Percentiles rank a stretch among this genome's conserved stretches.
phyloP scores from a whole-genome alignment of 371 early-diverging fungal genomes.

The Apophysomyces sp. region DNA sequence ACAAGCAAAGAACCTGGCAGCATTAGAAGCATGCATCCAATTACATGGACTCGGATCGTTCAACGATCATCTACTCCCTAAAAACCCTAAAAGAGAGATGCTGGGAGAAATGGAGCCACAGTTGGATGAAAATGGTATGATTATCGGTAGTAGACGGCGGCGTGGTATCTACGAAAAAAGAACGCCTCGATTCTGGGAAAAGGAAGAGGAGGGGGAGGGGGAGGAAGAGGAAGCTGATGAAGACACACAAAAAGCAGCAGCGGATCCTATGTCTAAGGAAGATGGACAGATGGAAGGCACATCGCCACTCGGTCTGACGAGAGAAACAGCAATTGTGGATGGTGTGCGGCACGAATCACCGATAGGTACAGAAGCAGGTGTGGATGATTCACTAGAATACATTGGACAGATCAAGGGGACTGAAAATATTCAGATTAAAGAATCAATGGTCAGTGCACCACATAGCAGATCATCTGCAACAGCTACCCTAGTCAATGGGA shows the following conservation, averaged over 20 bases:
- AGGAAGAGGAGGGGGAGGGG: constrained; percentile 1
- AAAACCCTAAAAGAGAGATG: constrained; percentile 28
- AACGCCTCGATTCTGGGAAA: constrained; percentile 44
- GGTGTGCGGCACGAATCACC: not conserved
- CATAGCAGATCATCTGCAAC: not conserved
- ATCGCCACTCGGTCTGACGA: not conserved
- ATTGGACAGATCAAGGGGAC: not conserved
- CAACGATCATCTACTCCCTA: constrained; percentile 74
- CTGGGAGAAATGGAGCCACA: constrained; percentile 40
- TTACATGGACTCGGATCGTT: constrained; percentile 68
- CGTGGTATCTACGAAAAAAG: constrained; percentile 38
- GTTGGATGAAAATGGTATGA: constrained; percentile 46
- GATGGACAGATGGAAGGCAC: not conserved
- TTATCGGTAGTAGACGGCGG: constrained; percentile 47
- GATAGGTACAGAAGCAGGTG: not conserved
- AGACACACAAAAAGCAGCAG: constrained; percentile 6
- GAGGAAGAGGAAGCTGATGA: constrained; percentile 21
- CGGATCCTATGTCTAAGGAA: constrained; percentile 4
- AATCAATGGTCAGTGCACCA: not conserved
- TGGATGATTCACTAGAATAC: not conserved
- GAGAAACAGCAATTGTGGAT: not conserved
- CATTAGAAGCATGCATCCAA: constrained; percentile 67
- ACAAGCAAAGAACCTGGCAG: constrained; percentile 72
- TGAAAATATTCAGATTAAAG: not conserved
- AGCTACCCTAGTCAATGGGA: not conserved